A percentile compares a stretch with the other conserved stretches of the same genome.
Conservation (phyloP, 805 yeast species). For the Saturnispora dispora region DNA sequence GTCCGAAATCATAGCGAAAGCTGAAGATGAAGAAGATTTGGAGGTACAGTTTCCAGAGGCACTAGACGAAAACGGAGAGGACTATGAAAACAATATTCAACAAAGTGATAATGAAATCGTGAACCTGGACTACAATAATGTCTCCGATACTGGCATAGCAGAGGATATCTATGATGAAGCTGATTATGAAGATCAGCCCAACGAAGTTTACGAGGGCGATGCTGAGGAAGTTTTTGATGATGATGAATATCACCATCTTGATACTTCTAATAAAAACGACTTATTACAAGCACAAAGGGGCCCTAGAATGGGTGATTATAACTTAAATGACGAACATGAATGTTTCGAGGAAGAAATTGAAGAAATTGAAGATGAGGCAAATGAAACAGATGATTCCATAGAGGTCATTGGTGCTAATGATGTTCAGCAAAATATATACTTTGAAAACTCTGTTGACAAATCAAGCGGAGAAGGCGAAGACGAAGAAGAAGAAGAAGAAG, state of each 20-base stretch:
- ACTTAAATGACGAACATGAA: background rate
- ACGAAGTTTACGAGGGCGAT: slow-evolving; percentile 1
- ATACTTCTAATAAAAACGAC: slow-evolving; percentile 4
- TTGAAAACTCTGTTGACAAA: background rate
- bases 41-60: background rate
- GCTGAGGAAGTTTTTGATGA: slow-evolving; percentile 12
- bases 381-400: slow-evolving; percentile 11
- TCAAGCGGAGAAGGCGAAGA: slow-evolving; percentile 5
- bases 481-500: background rate
- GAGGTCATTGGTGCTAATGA: slow-evolving; percentile 1
- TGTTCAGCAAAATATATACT: background rate
- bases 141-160: background rate
- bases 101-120: background rate
- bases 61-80: background rate
- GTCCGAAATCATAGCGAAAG: background rate
- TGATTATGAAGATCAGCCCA: background rate
- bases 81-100: background rate
- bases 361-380: slow-evolving; percentile 6
- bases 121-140: background rate
- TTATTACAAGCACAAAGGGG: slow-evolving; percentile 5
- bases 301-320: slow-evolving; percentile 1
- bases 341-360: background rate
- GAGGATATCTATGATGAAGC: background rate
- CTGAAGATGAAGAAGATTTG: background rate
- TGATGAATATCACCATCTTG: slow-evolving; percentile 11